A percentile compares a stretch with the other conserved stretches of the same genome.
These are phyloP conservation scores for Ustilago xerochloae DNA, from an alignment of 1,284 basidiomycete genomes.

Conservation along the genomic window DNA sequence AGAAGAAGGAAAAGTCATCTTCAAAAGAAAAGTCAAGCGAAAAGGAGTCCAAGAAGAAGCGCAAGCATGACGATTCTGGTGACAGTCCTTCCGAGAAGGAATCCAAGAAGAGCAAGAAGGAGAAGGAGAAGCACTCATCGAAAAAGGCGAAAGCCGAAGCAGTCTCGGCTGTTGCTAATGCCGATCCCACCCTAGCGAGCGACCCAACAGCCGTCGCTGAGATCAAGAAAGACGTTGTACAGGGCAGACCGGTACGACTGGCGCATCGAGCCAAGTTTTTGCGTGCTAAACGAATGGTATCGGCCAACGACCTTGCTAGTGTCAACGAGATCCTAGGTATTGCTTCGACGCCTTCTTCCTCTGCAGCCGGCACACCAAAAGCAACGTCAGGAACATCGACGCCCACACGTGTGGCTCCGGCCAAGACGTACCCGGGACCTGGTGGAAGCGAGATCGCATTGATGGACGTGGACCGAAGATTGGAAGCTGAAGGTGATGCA, in stretches of 20 bases:
- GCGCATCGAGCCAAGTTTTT: conserved; percentile 64
- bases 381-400: conserved; percentile 31
- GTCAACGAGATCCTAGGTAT: conserved; percentile 67
- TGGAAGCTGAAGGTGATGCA: conserved; percentile 19
- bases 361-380: conserved; percentile 36
- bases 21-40: conserved; percentile 12
- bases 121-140: conserved; percentile 18
- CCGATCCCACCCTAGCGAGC: conserved; percentile 16
- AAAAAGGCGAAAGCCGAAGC: conserved; percentile 27
- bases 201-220: conserved; percentile 31
- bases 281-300: conserved; percentile 63
- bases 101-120: conserved; percentile 35
- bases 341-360: conserved; percentile 42
- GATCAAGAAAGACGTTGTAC: conserved; percentile 35
- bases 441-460: conserved; percentile 39
- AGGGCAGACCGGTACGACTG: conserved; percentile 29
- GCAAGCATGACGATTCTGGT: conserved; percentile 33
- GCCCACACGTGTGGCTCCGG: conserved; percentile 7
- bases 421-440: conserved; percentile 46
- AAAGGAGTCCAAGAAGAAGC: conserved; percentile 35
- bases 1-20: conserved; percentile 21
- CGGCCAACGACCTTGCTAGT: conserved; percentile 47
- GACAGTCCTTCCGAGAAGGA: conserved; percentile 6
- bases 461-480: conserved; percentile 45
- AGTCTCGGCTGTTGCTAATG: conserved; percentile 17